Percentiles rank a stretch among this genome's conserved stretches.
phyloP scores from a whole-genome alignment of 768 basidiomycete species.

The Podaxis pistillaris region DNA sequence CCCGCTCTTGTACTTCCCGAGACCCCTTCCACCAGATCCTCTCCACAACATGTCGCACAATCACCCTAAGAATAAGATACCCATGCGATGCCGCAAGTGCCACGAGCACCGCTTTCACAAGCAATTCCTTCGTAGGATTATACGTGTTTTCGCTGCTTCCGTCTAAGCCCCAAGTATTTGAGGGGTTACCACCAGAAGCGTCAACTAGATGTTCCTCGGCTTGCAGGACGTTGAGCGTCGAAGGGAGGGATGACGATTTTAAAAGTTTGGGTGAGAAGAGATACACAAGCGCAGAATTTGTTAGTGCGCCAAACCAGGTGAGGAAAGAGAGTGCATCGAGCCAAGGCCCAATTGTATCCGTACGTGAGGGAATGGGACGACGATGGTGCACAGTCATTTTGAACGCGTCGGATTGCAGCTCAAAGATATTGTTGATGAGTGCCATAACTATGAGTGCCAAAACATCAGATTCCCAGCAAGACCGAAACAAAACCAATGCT shows the following conservation, averaged over 20 bases:
- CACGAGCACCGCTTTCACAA: constrained; percentile 66
- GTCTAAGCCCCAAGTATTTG: constrained; percentile 22
- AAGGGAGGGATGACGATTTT: constrained; percentile 13
- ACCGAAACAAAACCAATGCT: constrained; percentile 19
- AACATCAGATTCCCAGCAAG: constrained; percentile 1
- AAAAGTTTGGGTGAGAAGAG: constrained; percentile 55
- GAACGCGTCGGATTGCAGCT: constrained; percentile 91
- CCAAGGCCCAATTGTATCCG: constrained; percentile 94
- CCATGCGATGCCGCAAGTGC: constrained; percentile 85
- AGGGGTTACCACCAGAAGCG: constrained; percentile 16
- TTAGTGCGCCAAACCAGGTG: constrained; percentile 86
- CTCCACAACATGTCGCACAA: constrained; percentile 70
- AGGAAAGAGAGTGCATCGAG: constrained; percentile 84
- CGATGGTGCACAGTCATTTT: constrained; percentile 87
- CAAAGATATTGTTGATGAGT: constrained; percentile 88
- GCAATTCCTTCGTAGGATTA: constrained; percentile 45
- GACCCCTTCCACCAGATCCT: constrained; percentile 77
- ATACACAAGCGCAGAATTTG: constrained; percentile 88
- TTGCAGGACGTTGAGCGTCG: constrained; percentile 19
- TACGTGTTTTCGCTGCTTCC: constrained; percentile 21
- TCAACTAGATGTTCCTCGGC: constrained; percentile 22
- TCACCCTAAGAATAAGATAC: constrained; percentile 64
- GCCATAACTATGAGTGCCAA: constrained; percentile 56
- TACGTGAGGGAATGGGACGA: constrained; percentile 82
- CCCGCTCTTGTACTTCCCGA: constrained; percentile 57